These are phyloP conservation scores for Aspergillus novofumigatus DNA, from an alignment of 2,329 filamentous ascomycete genomes.

Conservation along the genomic window DNA sequence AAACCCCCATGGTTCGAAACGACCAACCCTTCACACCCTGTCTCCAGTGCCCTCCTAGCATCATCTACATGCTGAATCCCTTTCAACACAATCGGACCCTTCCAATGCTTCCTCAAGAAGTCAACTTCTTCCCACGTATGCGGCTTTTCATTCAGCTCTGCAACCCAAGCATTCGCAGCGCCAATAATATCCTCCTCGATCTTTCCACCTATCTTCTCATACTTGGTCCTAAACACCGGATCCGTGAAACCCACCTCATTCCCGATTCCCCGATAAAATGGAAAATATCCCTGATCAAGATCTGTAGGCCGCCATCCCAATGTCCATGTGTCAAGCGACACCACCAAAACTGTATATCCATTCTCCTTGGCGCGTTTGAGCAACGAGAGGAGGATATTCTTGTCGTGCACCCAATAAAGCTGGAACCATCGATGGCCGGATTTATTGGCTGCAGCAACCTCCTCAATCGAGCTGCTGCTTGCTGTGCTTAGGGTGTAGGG, in stretches of 20 bases:
- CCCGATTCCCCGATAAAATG: slow-evolving; percentile 58
- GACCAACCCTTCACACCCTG: slow-evolving; percentile 48
- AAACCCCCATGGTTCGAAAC: slow-evolving; percentile 50
- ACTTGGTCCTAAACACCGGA: slow-evolving; percentile 59
- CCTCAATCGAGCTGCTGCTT: slow-evolving; percentile 60
- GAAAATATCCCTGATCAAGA: slow-evolving; percentile 54
- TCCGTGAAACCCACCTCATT: slow-evolving; percentile 62
- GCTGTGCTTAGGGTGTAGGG: slow-evolving; percentile 68
- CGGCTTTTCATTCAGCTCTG: slow-evolving; percentile 49
- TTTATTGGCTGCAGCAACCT: slow-evolving; percentile 58
- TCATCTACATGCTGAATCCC: slow-evolving; percentile 53
- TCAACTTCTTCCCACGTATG: slow-evolving; percentile 60
- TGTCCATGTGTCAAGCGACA: slow-evolving; percentile 68
- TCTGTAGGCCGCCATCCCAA: slow-evolving; percentile 65
- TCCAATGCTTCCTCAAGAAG: slow-evolving; percentile 56
- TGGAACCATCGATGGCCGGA: slow-evolving; percentile 65
- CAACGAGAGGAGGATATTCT: slow-evolving; percentile 62
- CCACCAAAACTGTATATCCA: slow-evolving; percentile 63
- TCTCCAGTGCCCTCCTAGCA: slow-evolving; percentile 42
- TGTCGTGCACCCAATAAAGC: slow-evolving; percentile 67
- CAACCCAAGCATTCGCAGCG: slow-evolving; percentile 53
- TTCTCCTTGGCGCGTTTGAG: slow-evolving; percentile 57
- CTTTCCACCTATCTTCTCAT: slow-evolving; percentile 45
- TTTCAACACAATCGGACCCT: slow-evolving; percentile 61
- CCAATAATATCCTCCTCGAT: slow-evolving; percentile 46